Conservation (phyloP, 192 early-diverging fungal genomes). For the Coemansia sp. region DNA sequence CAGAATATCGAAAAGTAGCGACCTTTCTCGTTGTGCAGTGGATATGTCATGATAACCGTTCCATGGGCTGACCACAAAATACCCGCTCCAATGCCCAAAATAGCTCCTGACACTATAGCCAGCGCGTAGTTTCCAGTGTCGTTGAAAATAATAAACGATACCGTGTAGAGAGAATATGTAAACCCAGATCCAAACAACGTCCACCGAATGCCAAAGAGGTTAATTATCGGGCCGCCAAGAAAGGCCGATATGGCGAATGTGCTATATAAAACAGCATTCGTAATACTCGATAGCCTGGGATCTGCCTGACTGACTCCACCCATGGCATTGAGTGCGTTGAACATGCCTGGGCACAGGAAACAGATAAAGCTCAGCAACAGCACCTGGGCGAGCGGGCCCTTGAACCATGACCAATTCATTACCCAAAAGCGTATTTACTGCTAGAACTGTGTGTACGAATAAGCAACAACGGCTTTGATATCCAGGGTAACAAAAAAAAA, state of each 20-base stretch:
- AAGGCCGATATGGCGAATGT: conserved; percentile 70
- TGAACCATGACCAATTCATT: background rate
- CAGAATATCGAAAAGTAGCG: conserved; percentile 79
- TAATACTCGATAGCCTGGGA: conserved; percentile 57
- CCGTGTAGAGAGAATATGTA: conserved; percentile 67
- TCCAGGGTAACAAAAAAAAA: background rate
- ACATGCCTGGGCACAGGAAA: conserved; percentile 74
- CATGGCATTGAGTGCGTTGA: conserved; percentile 59
- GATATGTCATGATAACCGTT: conserved; percentile 78
- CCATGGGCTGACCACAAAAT: conserved; percentile 72
- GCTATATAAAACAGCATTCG: conserved; percentile 69
- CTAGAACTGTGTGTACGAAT: background rate
- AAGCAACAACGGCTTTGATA: background rate
- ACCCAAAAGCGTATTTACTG: background rate
- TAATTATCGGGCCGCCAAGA: conserved; percentile 68
- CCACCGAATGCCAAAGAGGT: conserved; percentile 69
- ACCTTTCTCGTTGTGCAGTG: conserved; percentile 70
- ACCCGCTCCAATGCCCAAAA: conserved; percentile 77
- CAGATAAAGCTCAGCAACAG: conserved; percentile 64
- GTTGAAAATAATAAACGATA: conserved; percentile 63
- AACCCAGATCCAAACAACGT: conserved; percentile 63
- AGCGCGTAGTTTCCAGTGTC: conserved; percentile 54
- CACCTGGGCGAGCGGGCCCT: conserved; percentile 54
- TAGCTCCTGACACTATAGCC: conserved; percentile 65
- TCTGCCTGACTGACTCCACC: conserved; percentile 58